Percentiles rank a stretch among this genome's conserved stretches.
Conservation (phyloP, 805 yeast species). For the Wickerhamiella allomyrinae region DNA sequence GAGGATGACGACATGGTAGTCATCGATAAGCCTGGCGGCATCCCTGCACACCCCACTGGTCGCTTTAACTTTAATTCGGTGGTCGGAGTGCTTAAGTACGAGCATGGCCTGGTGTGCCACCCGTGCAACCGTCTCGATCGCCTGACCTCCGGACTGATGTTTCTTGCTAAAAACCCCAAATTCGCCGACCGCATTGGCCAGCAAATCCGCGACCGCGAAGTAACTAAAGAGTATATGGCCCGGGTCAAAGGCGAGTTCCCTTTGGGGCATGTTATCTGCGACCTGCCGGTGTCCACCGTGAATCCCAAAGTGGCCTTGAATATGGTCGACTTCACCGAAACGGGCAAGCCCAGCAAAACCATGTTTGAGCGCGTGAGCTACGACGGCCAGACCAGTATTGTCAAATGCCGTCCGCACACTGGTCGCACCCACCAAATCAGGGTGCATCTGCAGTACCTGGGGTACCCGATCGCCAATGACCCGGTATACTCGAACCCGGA, state of each 20-base stretch:
- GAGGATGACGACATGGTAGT: constrained; percentile 67
- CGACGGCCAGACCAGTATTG: constrained; percentile 56
- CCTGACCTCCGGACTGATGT: constrained; percentile 86
- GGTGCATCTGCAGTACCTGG: constrained; percentile 81
- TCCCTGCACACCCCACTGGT: constrained; percentile 95
- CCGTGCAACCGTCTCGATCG: constrained; percentile 84
- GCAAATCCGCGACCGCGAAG: constrained; percentile 55
- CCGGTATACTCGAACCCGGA: constrained; percentile 68
- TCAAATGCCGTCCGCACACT: constrained; percentile 71
- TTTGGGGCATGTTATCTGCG: constrained; percentile 35
- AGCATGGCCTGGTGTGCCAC: constrained; percentile 52
- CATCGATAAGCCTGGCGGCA: constrained; percentile 86
- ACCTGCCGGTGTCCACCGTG: constrained; percentile 51
- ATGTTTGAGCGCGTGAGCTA: constrained; percentile 51
- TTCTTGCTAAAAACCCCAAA: constrained; percentile 66
- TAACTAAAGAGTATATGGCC: constrained; percentile 73
- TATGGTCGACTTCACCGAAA: constrained; percentile 27
- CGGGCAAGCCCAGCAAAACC: constrained; percentile 57
- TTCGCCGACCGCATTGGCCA: constrained; percentile 66
- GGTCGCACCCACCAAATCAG: constrained; percentile 95
- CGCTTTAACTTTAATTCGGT: constrained; percentile 63
- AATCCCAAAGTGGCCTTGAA: constrained; percentile 64
- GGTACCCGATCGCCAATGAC: constrained; percentile 83
- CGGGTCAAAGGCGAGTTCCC: constrained; percentile 83
- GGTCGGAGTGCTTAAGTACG: constrained; percentile 62